Evolutionary conservation across 306 rosid genomes (phyloP), one percentile per base, ranked within the genome.

Genomic region (Dryas drummondii): DNA sequence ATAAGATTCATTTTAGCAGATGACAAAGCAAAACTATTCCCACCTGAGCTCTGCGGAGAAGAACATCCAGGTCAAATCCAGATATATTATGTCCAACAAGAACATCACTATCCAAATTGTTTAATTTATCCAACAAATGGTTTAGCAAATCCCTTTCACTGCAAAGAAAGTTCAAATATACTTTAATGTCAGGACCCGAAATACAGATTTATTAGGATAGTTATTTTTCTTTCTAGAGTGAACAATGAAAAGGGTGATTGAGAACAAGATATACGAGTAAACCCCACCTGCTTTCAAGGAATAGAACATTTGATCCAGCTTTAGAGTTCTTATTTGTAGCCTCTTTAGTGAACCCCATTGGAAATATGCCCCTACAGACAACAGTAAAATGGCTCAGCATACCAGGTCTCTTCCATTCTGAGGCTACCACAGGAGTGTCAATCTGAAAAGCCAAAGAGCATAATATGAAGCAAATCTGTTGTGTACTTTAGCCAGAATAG

Each of bases 61-160:
- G 96, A 76, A 89, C 89, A 82, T 94, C 99, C 76, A 94, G 84
- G 81, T 94, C 99, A 81, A 90, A 90, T 83, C 97, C 97, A 58
- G 99, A 94, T 75, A 94, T 87, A 80, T 92, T 90, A 78, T 94
- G 99, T 72, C 99, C 99, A 86, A 94, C 96, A 59, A 91, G 87
- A 82, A 92, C 87, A 84, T 94, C 99, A 72, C 96, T 84, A 74
- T 94, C 99, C 86, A 92, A 79, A 79, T 94, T 92, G 85, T 88
- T 86, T 48, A 94, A 83, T 74, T 92, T 92, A 80, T 83, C 69
- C 96, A 92, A 87, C 77, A 94, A 79, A 48, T 93, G 90, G 59
- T 86, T 86, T 67, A 94, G 83, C 89, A 94, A 86, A 79, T 96
- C 97, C 78, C 99, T 85, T 66, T 92, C 99, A 82, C 97, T 94